phyloP scores from a whole-genome alignment of 352 stramenopile species.

The Phytophthora megakarya region DNA sequence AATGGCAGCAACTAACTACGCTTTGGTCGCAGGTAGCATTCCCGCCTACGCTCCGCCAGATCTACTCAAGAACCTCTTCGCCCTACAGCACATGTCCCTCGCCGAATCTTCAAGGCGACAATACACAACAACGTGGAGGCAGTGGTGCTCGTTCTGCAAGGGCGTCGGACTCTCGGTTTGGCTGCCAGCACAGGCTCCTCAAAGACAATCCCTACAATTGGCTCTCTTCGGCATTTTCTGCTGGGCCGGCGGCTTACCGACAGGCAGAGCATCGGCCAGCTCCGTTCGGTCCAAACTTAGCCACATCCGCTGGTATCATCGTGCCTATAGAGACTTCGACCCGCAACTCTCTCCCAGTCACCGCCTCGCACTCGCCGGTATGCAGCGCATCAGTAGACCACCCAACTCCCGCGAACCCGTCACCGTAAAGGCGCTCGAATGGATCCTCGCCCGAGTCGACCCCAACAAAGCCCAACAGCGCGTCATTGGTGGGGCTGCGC shows the following conservation, averaged over 20 bases:
- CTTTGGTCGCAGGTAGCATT: background rate
- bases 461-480: too few relatives aligned
- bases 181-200: background rate
- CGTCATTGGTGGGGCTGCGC: too few relatives aligned
- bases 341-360: background rate
- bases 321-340: background rate
- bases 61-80: background rate
- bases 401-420: background rate
- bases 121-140: background rate
- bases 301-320: constrained; percentile 3
- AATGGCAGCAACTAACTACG: background rate
- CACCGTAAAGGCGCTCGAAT: too few relatives aligned
- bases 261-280: too few relatives aligned
- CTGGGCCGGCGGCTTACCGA: too few relatives aligned
- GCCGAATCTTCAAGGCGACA: background rate
- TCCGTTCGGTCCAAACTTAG: constrained; percentile 7
- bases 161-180: background rate
- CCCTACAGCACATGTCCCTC: background rate
- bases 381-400: background rate
- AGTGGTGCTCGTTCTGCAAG: background rate
- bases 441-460: too few relatives aligned
- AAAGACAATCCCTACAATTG: too few relatives aligned
- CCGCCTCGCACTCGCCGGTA: background rate
- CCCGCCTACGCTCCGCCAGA: background rate
- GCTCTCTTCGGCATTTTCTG: too few relatives aligned